These are phyloP conservation scores for Sporothrix humicola DNA, from an alignment of 2,329 filamentous ascomycete genomes.

Conservation along the genomic window DNA sequence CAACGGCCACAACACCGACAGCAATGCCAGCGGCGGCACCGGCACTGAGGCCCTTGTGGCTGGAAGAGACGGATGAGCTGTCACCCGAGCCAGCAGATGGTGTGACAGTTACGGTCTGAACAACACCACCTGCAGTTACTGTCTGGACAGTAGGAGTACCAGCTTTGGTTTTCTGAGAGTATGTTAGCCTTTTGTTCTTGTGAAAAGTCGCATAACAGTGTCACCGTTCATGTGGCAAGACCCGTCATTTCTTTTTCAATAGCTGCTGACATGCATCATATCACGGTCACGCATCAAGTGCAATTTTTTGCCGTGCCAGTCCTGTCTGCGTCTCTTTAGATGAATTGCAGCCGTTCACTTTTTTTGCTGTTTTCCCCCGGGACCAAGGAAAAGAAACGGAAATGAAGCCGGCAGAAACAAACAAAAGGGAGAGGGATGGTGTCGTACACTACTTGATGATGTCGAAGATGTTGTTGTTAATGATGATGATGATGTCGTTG, in stretches of 20 bases:
- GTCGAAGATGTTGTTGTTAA: constrained; percentile 20
- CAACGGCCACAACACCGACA: constrained; percentile 51
- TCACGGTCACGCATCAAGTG: constrained; percentile 29
- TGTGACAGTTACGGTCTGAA: constrained; percentile 62
- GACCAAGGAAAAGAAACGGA: background rate
- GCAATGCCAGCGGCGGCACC: constrained; percentile 60
- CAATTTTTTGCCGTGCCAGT: constrained; percentile 21
- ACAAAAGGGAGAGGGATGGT: constrained; percentile 17
- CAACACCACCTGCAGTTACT: constrained; percentile 59
- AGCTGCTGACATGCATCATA: constrained; percentile 15
- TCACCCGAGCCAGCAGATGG: constrained; percentile 40
- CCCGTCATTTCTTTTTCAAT: background rate
- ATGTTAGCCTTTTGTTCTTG: constrained; percentile 7
- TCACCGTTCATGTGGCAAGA: background rate
- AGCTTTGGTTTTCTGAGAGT: constrained; percentile 18
- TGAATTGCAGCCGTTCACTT: background rate
- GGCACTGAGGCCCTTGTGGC: constrained; percentile 47
- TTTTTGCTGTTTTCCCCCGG: background rate
- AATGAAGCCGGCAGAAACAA: constrained; percentile 15
- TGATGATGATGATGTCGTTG: constrained; percentile 12
- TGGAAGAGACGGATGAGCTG: constrained; percentile 32
- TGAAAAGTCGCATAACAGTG: background rate
- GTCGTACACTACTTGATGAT: constrained; percentile 36
- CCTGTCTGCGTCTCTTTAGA: constrained; percentile 4
- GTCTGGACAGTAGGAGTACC: constrained; percentile 52